Evolutionary conservation across 768 basidiomycete species (phyloP), one percentile per base, ranked within the genome.

Genomic region (Dendrothele bispora): DNA sequence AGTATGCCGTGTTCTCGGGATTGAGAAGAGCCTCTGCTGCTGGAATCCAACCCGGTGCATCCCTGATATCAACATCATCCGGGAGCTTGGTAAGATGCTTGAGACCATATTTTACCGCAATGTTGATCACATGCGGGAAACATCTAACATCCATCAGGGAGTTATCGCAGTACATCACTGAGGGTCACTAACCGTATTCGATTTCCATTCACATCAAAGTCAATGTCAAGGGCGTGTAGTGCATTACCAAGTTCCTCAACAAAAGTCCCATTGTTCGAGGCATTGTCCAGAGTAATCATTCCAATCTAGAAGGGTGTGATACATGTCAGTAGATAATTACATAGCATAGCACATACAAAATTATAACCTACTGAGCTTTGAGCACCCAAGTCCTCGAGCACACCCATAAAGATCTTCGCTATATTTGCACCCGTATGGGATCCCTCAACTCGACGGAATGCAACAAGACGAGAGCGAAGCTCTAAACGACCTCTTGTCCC

Each of bases 201-300:
- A 39, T 55, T 52, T 26, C 53, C 51, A 25, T 41, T 48, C 17
- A 28, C 24, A 27, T 46, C 36, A 44, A 62, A 64, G n/a, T 21
- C 21, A 41, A 62, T 60, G 2, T 28, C 32, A 24, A 18, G 25
- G 12, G 20, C 7, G 4, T 26, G 30, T 1, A 56, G 46, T 3
- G 47, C 40, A 5, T 26, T 11, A 11, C 48, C 53, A 39, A 63
- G 44, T 15, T 41, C 40, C 7, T 25, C 37, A 59, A 63, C 57
- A 21, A 56, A 40, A 1, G 58, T 53, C 15, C 59, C 49, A 43
- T 59, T 57, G 26, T 66, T 67, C 2, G 53, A 50, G 3, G 61
- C 56, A 34, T 65, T 67, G 37, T 66, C 62, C 15, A 62, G 46
- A 2, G 63, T 66, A 17, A 59, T 55, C 48, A 59, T 57, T 11